Evolutionary conservation across 2,329 filamentous ascomycete species (phyloP).

Genomic region (Daldinia sp.): DNA sequence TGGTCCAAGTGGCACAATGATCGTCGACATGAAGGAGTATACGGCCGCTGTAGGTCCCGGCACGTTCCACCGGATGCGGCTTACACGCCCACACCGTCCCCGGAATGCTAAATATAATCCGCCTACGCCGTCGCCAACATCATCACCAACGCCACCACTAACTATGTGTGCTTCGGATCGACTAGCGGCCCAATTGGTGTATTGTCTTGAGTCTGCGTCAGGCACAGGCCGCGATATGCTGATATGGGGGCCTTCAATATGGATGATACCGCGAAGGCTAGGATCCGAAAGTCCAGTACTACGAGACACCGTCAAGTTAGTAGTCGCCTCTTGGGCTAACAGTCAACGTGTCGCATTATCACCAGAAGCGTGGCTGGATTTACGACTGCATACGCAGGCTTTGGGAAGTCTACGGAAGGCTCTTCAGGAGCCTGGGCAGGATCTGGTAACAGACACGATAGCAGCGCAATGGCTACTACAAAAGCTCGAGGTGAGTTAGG

Average conservation of each 20-base stretch:
- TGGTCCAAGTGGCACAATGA: constrained; percentile 24
- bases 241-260: constrained; percentile 47
- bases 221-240: constrained; percentile 46
- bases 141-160: constrained; percentile 30
- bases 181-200: constrained; percentile 40
- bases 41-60: constrained; percentile 29
- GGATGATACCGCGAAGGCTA: constrained; percentile 45
- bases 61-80: constrained; percentile 38
- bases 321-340: constrained; percentile 47
- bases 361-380: constrained; percentile 45
- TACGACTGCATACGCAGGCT: constrained; percentile 45
- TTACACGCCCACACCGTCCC: constrained; percentile 24
- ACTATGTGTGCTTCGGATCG: constrained; percentile 38
- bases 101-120: constrained; percentile 9
- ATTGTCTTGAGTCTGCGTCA: constrained; percentile 43
- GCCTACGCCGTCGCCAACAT: constrained; percentile 2
- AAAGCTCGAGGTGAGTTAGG: constrained; percentile 47
- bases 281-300: constrained; percentile 40
- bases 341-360: constrained; percentile 41
- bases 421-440: constrained; percentile 40
- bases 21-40: constrained; percentile 41
- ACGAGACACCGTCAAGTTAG: constrained; percentile 45
- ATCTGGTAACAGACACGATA: constrained; percentile 43
- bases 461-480: constrained; percentile 48
- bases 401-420: constrained; percentile 47